A percentile compares a stretch with the other conserved stretches of the same genome.
Conservation (phyloP, 305 asterid species). For the Fraxinus floribunda region DNA sequence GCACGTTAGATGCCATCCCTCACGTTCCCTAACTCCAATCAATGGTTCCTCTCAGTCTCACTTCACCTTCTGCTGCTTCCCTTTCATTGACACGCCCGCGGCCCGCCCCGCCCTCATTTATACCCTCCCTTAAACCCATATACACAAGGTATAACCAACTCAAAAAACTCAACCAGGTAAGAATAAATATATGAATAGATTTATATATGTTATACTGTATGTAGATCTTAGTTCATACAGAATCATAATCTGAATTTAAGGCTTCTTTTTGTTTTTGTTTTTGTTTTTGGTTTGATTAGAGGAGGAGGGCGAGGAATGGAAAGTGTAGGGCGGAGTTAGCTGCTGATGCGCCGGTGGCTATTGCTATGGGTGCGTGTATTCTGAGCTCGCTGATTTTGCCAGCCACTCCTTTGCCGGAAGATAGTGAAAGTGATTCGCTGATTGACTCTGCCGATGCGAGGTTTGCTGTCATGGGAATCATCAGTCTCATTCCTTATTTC, state of each 20-base stretch:
- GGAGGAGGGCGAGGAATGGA: constrained; percentile 53
- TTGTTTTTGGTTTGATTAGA: constrained; percentile 27
- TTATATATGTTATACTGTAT: neutral
- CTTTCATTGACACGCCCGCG: constrained; percentile 11
- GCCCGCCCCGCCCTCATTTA: neutral
- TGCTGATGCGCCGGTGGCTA: constrained; percentile 68
- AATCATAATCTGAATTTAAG: neutral
- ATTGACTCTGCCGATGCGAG: constrained; percentile 84
- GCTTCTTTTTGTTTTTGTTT: neutral
- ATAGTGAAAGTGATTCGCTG: constrained; percentile 59
- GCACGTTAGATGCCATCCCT: constrained; percentile 29
- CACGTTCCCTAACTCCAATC: constrained; percentile 28
- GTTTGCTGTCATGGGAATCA: constrained; percentile 94
- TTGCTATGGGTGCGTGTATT: constrained; percentile 88
- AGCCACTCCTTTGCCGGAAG: constrained; percentile 52
- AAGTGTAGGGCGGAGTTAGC: constrained; percentile 74
- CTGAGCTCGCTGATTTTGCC: constrained; percentile 75
- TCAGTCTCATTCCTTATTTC: constrained; percentile 91
- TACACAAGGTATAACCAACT: constrained; percentile 35
- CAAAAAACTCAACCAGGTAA: constrained; percentile 41
- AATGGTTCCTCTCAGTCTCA: constrained; percentile 34
- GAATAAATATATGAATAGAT: neutral
- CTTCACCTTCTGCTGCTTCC: constrained; percentile 30
- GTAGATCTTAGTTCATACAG: neutral
- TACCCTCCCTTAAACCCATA: constrained; percentile 24